Evolutionary conservation across 148 eudicot species (phyloP), one percentile per base, ranked within the genome.

Genomic region (Arbutus unedo): DNA sequence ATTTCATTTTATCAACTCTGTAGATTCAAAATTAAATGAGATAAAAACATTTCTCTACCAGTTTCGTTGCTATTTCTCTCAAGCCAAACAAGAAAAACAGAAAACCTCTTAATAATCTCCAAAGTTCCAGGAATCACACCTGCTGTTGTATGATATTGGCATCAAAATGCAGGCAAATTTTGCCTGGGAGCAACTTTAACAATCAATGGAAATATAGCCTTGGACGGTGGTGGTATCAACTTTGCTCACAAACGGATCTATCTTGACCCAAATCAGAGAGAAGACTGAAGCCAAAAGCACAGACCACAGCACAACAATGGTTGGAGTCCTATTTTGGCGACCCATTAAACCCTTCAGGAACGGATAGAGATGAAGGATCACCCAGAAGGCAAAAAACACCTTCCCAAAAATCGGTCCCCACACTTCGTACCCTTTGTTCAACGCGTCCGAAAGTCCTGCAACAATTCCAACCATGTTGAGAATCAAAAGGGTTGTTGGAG

Each of bases 281-380:
- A 97, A 97, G 23, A 94, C 98, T 14, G 99, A 97, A n/a, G 98
- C 99, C 91, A 97, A 86, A 0, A 97, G 88, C 31, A 97, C 96
- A 0, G 99, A 97, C 98, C 99, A 97, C 44, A 97, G 79, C 1
- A 97, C 83, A 45, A 97, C 99, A 82, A 97, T 90, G 43, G 99
- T 94, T 3, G 99, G 99, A 43, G 99, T 97, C 86, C 98, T 84
- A 79, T 94, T 97, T 78, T 97, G 99, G 78, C 91, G 90, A 13
- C 99, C 99, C 99, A 93, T 97, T 41, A 97, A 94, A 88, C 99
- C 99, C 84, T 94, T 94, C 51, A 97, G 91, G 93, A 97, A 94
- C 13, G 99, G 99, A 76, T 94, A 97, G 8, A 97, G 89, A 84
- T 97, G 99, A 43, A 93, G 83, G 66, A 97, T 97, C 89, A 97